Conservation (phyloP, 1,139 yeast genomes). For the Hyphopichia wangnamkhiaoensis region DNA sequence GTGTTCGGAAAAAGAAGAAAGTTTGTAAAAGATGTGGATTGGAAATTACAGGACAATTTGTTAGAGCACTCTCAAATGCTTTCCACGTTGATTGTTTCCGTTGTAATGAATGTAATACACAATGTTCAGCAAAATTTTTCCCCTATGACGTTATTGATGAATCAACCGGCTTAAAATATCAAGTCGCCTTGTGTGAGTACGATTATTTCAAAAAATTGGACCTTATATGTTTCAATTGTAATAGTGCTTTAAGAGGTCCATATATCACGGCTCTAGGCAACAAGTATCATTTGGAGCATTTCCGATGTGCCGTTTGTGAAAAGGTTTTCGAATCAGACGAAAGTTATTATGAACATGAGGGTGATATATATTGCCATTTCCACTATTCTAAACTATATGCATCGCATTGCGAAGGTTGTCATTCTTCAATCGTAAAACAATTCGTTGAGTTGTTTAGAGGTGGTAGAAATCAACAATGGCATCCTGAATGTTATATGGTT, state of each 20-base stretch:
- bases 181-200: constrained; percentile 86
- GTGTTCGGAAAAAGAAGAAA: constrained; percentile 32
- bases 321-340: constrained; percentile 90
- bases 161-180: constrained; percentile 31
- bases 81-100: constrained; percentile 87
- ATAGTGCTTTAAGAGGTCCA: constrained; percentile 85
- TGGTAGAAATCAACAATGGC: constrained; percentile 97
- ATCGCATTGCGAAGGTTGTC: constrained; percentile 90
- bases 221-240: constrained; percentile 80
- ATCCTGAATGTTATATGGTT: constrained; percentile 98
- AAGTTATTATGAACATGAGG: constrained; percentile 87
- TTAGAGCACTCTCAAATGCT: constrained; percentile 76
- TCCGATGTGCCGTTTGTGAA: constrained; percentile 86
- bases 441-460: constrained; percentile 91
- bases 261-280: constrained; percentile 92
- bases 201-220: constrained; percentile 87
- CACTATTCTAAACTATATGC: constrained; percentile 88
- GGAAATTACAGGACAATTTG: constrained; percentile 77
- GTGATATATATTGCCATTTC: constrained; percentile 82
- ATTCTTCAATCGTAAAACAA: constrained; percentile 87
- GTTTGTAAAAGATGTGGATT: constrained; percentile 64
- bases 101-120: constrained; percentile 78
- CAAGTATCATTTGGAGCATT: constrained; percentile 93
- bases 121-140: constrained; percentile 73
- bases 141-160: constrained; percentile 50